Evolutionary conservation across 352 stramenopile species (phyloP), one percentile per base, ranked within the genome.

Genomic region (Pythium plurisporium): DNA sequence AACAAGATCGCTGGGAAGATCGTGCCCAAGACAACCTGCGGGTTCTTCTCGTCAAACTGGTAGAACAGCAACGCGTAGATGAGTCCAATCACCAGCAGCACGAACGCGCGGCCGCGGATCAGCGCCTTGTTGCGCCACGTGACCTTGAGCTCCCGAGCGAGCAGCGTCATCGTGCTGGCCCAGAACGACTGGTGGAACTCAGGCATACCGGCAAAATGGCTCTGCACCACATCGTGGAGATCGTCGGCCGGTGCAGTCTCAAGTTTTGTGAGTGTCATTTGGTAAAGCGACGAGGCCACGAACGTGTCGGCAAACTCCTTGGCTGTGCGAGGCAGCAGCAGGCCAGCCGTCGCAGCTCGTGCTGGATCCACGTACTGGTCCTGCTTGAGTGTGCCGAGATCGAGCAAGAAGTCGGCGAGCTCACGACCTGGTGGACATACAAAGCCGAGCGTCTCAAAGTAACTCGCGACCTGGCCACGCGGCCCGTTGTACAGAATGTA

Each of bases 371-470:
- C 53, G 57, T 79, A 79, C 55, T 72, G 63, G 15, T 59, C 19
- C 31, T 82, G 72, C 41, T 80, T 69, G 1, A 53, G 26, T n/a
- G 75, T 83, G 5, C 69, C 70, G 4, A 86, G 49, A 46, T 81
- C 82, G 48, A 92, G 76, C 53, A 98, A 66, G 67, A 96, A 98
- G 65, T 98, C 94, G 23, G 89, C 91, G 14, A 91, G 59, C 61
- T 98, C 91, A 53, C 84, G 86, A 23, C 55, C 51, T 23, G 68
- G 61, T 14, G 79, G 75, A 45, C 75, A 84, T 17, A 58, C 22
- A 42, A 86, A 89, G 10, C 87, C 87, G 10, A 96, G 53, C 19
- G 46, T 59, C 20, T 74, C 64, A 65, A 98, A 97, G 62, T 97
- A 96, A 27, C 64, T 59, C 20, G 79, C 46, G 1, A 65, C 77